Conservation (phyloP, 2,329 filamentous ascomycete genomes). For the Colletotrichum sp. region DNA sequence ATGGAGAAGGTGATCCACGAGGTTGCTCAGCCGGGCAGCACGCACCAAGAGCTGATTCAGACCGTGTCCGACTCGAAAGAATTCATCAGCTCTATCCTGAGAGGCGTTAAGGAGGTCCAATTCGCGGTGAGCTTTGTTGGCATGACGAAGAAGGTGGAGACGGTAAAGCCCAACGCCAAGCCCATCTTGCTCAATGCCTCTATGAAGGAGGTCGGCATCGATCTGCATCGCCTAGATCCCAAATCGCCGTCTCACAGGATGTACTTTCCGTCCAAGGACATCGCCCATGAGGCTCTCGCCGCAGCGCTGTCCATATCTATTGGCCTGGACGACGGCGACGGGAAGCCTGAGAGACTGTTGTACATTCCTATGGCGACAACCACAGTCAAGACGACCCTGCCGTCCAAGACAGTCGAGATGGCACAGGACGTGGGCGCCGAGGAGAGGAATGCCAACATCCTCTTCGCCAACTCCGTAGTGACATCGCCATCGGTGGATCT, state of each 20-base stretch:
- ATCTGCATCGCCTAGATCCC: conserved; percentile 88
- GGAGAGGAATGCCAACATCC: conserved; percentile 92
- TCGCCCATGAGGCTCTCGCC: conserved; percentile 92
- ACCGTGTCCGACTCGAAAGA: conserved; percentile 92
- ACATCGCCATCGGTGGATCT: conserved; percentile 95
- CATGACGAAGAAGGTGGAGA: conserved; percentile 78
- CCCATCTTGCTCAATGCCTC: conserved; percentile 84
- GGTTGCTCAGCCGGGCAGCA: conserved; percentile 69
- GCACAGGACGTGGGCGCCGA: conserved; percentile 74
- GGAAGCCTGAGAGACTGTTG: conserved; percentile 82
- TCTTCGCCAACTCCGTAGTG: conserved; percentile 95
- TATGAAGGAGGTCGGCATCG: conserved; percentile 95
- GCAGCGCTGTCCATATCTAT: conserved; percentile 92
- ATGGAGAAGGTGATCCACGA: conserved; percentile 79
- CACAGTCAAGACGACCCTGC: conserved; percentile 89
- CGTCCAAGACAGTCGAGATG: conserved; percentile 90
- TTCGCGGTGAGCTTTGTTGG: conserved; percentile 92
- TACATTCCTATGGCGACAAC: conserved; percentile 98
- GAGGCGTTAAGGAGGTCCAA: conserved; percentile 95
- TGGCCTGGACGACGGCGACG: conserved; percentile 88
- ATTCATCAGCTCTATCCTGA: conserved; percentile 86
- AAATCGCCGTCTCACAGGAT: conserved; percentile 95
- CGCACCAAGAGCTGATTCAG: conserved; percentile 73
- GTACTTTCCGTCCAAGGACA: conserved; percentile 93
- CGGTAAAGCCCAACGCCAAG: conserved; percentile 68